A percentile compares a stretch with the other conserved stretches of the same genome.
phyloP scores from a whole-genome alignment of 1,139 yeast genomes.

The Candida dubliniensis region DNA sequence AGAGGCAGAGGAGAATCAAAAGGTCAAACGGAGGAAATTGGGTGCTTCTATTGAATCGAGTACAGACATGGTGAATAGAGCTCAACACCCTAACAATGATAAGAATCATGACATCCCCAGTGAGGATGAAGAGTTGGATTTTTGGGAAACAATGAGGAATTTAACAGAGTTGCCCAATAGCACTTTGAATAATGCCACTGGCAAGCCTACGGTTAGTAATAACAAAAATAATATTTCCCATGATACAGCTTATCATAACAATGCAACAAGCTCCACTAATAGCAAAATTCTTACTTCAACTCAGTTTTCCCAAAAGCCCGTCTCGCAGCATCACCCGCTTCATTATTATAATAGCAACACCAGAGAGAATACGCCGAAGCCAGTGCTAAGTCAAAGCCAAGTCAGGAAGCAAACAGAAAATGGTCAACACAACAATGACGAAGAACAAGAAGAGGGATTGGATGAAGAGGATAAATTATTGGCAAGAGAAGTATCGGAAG shows the following conservation, averaged over 20 bases:
- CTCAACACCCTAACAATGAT: not conserved
- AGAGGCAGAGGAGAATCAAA: constrained; percentile 41
- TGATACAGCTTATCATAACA: constrained; percentile 3
- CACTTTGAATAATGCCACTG: constrained; percentile 1
- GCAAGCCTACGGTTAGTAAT: constrained; percentile 1
- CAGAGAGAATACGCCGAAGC: constrained; percentile 6
- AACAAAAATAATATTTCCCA: not conserved
- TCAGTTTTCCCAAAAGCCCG: constrained; percentile 27
- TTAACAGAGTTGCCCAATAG: constrained; percentile 32
- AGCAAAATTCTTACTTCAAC: constrained; percentile 16
- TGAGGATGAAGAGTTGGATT: constrained; percentile 51
- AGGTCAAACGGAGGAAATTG: constrained; percentile 8
- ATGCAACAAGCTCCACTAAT: constrained; percentile 51
- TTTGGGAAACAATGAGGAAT: constrained; percentile 69
- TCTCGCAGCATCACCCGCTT: constrained; percentile 51
- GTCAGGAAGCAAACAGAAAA: constrained; percentile 4
- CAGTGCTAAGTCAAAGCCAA: not conserved
- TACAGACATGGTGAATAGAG: constrained; percentile 7
- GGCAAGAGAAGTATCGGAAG: constrained; percentile 23
- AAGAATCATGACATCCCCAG: constrained; percentile 17
- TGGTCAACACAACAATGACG: constrained; percentile 7
- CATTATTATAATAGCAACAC: constrained; percentile 11
- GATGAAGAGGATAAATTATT: constrained; percentile 16
- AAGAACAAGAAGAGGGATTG: constrained; percentile 10
- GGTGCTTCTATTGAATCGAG: not conserved